Evolutionary conservation across 768 basidiomycete species (phyloP).

Genomic region (Leccinum sublutescens): DNA sequence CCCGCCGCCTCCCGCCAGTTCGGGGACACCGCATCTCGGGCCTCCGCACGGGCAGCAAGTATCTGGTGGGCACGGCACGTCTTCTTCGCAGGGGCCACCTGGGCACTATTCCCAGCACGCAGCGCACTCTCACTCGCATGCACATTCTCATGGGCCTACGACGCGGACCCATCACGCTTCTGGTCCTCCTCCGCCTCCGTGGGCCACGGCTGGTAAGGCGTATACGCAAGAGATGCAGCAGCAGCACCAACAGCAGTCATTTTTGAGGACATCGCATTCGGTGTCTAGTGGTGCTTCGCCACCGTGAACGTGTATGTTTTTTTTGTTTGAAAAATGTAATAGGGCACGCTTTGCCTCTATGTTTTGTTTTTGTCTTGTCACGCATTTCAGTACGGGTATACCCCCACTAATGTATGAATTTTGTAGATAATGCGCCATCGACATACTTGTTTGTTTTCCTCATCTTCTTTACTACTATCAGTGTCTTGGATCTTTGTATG

Average conservation of each 20-base stretch:
- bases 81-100: not conserved
- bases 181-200: conserved; percentile 25
- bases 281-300: conserved; percentile 39
- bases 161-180: conserved; percentile 14
- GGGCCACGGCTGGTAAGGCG: conserved; percentile 19
- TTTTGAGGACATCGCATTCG: conserved; percentile 46
- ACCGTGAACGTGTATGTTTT: conserved; percentile 13
- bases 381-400: not conserved
- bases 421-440: not conserved
- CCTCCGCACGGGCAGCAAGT: conserved; percentile 4
- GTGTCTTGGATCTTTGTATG: not conserved
- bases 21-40: conserved; percentile 18
- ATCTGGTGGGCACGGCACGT: not conserved
- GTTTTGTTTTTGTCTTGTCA: not conserved
- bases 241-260: conserved; percentile 41
- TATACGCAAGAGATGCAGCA: conserved; percentile 28
- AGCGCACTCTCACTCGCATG: not conserved
- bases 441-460: not conserved
- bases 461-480: not conserved
- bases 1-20: conserved; percentile 1
- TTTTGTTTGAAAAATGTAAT: not conserved
- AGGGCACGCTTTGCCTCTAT: not conserved
- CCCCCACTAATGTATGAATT: not conserved
- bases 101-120: not conserved
- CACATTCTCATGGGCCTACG: not conserved